Conservation (phyloP, 768 basidiomycete genomes). For the Epithele typhae region DNA sequence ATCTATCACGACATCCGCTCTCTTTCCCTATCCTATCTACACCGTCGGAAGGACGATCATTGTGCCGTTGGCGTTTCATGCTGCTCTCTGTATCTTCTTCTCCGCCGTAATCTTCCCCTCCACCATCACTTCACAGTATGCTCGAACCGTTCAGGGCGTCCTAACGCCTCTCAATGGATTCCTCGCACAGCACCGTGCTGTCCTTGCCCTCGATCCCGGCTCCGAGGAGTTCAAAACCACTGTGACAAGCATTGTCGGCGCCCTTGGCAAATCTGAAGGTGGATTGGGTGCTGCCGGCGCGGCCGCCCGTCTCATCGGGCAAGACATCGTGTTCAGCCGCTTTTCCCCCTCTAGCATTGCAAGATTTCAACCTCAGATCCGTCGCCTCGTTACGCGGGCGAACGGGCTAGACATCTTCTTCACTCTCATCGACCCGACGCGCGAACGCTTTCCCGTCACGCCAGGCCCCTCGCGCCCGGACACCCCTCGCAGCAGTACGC, state of each 20-base stretch:
- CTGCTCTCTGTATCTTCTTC: constrained; percentile 46
- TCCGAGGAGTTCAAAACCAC: constrained; percentile 35
- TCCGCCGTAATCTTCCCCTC: constrained; percentile 59
- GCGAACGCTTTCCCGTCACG: constrained; percentile 45
- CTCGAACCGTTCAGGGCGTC: constrained; percentile 41
- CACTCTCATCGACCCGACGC: constrained; percentile 54
- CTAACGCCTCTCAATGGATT: constrained; percentile 44
- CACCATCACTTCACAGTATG: constrained; percentile 58
- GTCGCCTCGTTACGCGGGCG: constrained; percentile 51
- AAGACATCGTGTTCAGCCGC: constrained; percentile 57
- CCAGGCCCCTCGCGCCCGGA: constrained; percentile 29
- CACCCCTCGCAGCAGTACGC: constrained; percentile 38
- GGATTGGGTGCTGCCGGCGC: constrained; percentile 49
- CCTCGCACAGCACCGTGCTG: constrained; percentile 41
- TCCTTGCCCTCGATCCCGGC: constrained; percentile 41
- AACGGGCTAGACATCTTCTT: constrained; percentile 64
- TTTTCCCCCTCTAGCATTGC: constrained; percentile 56
- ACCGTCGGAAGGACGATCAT: constrained; percentile 49
- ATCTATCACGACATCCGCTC: constrained; percentile 46
- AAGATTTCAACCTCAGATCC: constrained; percentile 43
- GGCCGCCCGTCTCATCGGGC: constrained; percentile 46
- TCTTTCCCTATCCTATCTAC: constrained; percentile 69
- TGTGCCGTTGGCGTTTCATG: constrained; percentile 57
- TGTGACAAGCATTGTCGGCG: constrained; percentile 32
- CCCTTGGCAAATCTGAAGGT: constrained; percentile 38